Evolutionary conservation across 306 rosid species (phyloP).

Genomic region (Gynostemma pentaphyllum): DNA sequence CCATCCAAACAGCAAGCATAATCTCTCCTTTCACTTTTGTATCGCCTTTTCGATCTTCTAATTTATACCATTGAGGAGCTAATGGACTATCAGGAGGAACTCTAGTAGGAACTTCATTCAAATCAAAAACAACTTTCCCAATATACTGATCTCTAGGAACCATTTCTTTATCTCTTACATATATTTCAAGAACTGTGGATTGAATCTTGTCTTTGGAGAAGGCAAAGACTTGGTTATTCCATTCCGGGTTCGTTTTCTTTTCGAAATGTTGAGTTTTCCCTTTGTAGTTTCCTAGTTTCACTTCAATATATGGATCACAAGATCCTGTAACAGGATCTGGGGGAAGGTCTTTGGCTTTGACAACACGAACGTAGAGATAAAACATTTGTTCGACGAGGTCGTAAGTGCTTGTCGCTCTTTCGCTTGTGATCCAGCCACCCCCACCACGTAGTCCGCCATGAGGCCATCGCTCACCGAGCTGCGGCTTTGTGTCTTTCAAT

Average conservation of each 20-base stretch:
- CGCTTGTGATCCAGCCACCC: conserved; percentile 60
- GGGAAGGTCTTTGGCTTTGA: conserved; percentile 63
- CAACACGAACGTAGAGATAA: conserved; percentile 69
- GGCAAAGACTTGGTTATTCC: conserved; percentile 66
- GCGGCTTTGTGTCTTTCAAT: conserved; percentile 65
- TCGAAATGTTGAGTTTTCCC: conserved; percentile 61
- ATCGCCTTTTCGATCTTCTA: conserved; percentile 34
- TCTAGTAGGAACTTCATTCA: conserved; percentile 76
- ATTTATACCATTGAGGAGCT: conserved; percentile 77
- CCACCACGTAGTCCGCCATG: conserved; percentile 73
- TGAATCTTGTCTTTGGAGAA: conserved; percentile 76
- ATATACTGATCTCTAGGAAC: conserved; percentile 56
- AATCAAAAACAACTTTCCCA: conserved; percentile 60
- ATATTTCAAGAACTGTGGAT: conserved; percentile 49
- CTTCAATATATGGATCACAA: conserved; percentile 64
- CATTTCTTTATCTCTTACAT: conserved; percentile 43
- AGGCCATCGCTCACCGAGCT: conserved; percentile 79
- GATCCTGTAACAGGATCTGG: conserved; percentile 42
- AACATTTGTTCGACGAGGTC: conserved; percentile 81
- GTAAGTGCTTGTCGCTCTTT: conserved; percentile 72
- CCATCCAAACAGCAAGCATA: conserved; percentile 89
- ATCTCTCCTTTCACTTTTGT: conserved; percentile 47
- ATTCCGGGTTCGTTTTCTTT: conserved; percentile 64
- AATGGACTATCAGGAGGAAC: conserved; percentile 85
- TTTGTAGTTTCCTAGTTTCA: conserved; percentile 66